Evolutionary conservation across 2,329 filamentous ascomycete species (phyloP), one percentile per base, ranked within the genome.

Genomic region (Trichophyton rubrum): DNA sequence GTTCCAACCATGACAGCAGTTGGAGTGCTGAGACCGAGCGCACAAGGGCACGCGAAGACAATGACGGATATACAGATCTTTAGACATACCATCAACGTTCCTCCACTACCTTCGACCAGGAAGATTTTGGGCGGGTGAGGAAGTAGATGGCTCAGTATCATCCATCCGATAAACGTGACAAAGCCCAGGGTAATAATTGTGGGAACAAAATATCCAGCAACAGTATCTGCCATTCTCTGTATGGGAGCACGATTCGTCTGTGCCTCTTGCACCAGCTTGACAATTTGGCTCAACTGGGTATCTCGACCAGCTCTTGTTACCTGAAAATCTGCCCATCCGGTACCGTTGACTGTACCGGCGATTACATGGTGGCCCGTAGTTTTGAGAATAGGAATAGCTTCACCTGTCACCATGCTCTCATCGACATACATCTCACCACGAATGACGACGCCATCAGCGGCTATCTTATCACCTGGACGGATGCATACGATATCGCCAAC

Each of bases 1-100:
- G 93, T 97, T 49, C 93, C 93, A 33, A 99, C 93, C 93, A 99
- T 97, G 71, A 99, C 91, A 1, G 93, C 93, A 0, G 93, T 99
- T 1, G 93, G 93, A 1, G 93, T 97, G 24, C 90, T 91, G 17
- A 99, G 81, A 60, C 93, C 93, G n/a, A 99, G 83, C 1, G 93
- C 93, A 70, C 93, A 99, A 17, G 93, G 93, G 70, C 93, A 99
- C 3, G 93, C 93, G 72, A 99, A 96, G 20, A 97, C 93, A 69
- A 99, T 95, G 66, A 99, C 93, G 0, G 93, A 95, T 67, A 99
- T 99, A 75, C 93, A 97, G 15, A 99, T 85, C 77, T 97, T 95
- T 64, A 97, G 79, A 71, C 93, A 99, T 1, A 97, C 89, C 89
- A 99, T 96, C 64, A 96, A 79, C 71, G 89, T 92, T 60, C 93